These are phyloP conservation scores for Linaria vulgaris DNA, from an alignment of 257 asterid genomes.

Conservation along the genomic window DNA sequence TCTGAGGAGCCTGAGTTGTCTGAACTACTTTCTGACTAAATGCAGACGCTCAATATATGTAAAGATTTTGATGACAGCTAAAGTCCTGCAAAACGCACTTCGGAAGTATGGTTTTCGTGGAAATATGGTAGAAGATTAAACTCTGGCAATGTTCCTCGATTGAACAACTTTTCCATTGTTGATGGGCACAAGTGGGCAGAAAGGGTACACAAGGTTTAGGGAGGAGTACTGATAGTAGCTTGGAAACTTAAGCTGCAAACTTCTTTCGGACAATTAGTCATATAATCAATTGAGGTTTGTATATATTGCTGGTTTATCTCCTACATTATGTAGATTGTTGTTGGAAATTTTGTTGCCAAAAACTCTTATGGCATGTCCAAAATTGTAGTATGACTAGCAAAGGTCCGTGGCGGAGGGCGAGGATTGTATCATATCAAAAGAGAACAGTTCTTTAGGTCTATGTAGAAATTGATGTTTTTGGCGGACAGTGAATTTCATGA, in stretches of 20 bases:
- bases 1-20: constrained; percentile 82
- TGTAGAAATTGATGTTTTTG: constrained; percentile 24
- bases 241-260: constrained; percentile 18
- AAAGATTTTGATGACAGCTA: constrained; percentile 4
- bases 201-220: constrained; percentile 14
- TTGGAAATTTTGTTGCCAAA: constrained; percentile 22
- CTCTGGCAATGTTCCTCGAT: constrained; percentile 3
- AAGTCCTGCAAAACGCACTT: constrained; percentile 12
- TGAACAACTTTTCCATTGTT: constrained; percentile 5
- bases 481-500: constrained; percentile 21
- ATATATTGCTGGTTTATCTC: constrained; percentile 17
- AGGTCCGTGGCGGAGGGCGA: constrained; percentile 17
- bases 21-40: constrained; percentile 79
- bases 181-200: constrained; percentile 10
- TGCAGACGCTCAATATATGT: neutral
- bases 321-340: constrained; percentile 13
- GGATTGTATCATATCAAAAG: constrained; percentile 26
- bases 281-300: constrained; percentile 26
- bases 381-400: constrained; percentile 2
- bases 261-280: constrained; percentile 25
- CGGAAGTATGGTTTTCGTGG: constrained; percentile 20
- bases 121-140: neutral
- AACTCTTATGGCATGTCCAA: constrained; percentile 3
- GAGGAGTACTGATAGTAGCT: neutral
- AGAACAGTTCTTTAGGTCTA: constrained; percentile 15